These are phyloP conservation scores for Chlorella sorokiniana DNA, from an alignment of 139 green algal genomes.

Conservation along the genomic window DNA sequence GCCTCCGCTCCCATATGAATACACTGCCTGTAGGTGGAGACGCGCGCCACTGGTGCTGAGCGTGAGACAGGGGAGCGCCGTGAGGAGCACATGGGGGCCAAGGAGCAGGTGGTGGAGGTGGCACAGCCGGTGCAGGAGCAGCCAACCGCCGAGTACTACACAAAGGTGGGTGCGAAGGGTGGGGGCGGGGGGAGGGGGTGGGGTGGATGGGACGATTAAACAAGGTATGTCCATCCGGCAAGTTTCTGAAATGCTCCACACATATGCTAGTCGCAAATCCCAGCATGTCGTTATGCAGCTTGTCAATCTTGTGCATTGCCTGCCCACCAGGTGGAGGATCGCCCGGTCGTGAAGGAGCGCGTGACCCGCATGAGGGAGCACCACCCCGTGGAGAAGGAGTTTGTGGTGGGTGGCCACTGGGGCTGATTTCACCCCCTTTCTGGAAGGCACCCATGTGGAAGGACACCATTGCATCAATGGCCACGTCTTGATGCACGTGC, in stretches of 20 bases:
- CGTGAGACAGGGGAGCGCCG: conserved; percentile 7
- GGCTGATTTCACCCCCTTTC: no score
- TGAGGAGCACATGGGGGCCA: conserved; percentile 26
- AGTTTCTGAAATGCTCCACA: no score
- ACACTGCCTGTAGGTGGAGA: no score
- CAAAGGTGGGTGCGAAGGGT: not conserved
- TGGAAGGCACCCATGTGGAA: not conserved
- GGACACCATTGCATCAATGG: not conserved
- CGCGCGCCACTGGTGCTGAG: conserved; percentile 34
- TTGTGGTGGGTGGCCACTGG: conserved; percentile 23
- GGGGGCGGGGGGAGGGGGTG: no score
- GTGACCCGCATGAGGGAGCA: conserved; percentile 32
- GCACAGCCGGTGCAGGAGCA: conserved; percentile 10
- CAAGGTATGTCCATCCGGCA: no score
- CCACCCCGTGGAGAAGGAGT: conserved; percentile 48
- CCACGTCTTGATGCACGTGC: not conserved
- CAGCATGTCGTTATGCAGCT: not conserved
- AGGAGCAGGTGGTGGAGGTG: conserved; percentile 26
- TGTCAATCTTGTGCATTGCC: no score
- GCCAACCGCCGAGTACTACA: conserved; percentile 25
- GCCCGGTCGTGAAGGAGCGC: conserved; percentile 42
- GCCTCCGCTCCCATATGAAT: not conserved
- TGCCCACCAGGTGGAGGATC: conserved; percentile 29
- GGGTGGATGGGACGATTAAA: no score
- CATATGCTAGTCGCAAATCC: not conserved